Conservation (phyloP, 2,329 filamentous ascomycete genomes). For the Fusarium sp. region DNA sequence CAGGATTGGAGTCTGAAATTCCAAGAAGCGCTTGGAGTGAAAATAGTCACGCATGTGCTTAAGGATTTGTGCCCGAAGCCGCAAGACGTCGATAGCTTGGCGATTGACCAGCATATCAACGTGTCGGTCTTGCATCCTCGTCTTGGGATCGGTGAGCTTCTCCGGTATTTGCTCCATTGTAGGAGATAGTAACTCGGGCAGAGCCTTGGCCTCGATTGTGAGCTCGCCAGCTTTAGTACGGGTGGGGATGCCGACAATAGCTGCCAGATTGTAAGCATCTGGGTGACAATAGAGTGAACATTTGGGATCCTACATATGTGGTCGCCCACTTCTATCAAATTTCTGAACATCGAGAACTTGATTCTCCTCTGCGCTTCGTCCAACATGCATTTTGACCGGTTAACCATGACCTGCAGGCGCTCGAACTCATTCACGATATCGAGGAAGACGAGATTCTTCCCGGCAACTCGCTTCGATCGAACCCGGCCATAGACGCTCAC, state of each 20-base stretch:
- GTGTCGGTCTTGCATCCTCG: conserved; percentile 83
- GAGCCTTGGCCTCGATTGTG: conserved; percentile 76
- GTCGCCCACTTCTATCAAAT: conserved; percentile 84
- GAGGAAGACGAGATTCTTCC: conserved; percentile 87
- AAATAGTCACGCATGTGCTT: conserved; percentile 83
- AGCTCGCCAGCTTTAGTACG: conserved; percentile 82
- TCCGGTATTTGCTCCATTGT: conserved; percentile 85
- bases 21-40: conserved; percentile 80
- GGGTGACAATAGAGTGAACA: conserved; percentile 32
- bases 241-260: conserved; percentile 79
- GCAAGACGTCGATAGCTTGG: conserved; percentile 77
- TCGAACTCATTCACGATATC: conserved; percentile 82
- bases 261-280: conserved; percentile 59
- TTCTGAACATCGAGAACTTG: conserved; percentile 73
- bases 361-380: conserved; percentile 54
- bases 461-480: conserved; percentile 77
- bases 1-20: conserved; percentile 93
- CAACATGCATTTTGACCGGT: conserved; percentile 67
- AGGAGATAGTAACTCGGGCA: conserved; percentile 83
- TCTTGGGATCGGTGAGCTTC: conserved; percentile 79
- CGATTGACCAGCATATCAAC: conserved; percentile 87
- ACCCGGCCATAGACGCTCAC: conserved; percentile 74
- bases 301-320: conserved; percentile 77
- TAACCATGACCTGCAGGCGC: conserved; percentile 83
- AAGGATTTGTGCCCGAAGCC: conserved; percentile 82